Evolutionary conservation across 257 asterid genomes (phyloP).

Genomic region (Eucommia ulmoides): DNA sequence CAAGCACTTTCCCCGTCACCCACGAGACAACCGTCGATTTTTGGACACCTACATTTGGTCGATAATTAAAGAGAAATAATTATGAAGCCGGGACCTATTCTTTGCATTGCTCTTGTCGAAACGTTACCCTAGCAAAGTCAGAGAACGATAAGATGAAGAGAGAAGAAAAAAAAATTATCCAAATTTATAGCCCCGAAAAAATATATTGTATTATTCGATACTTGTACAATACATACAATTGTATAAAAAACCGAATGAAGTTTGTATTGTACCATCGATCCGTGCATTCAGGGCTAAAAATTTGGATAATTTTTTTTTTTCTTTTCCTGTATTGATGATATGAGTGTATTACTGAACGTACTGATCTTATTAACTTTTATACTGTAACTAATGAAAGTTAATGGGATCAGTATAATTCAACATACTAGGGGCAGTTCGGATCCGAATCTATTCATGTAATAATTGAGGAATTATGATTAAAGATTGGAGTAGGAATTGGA

Average conservation of each 20-base stretch:
- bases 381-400: slow-evolving; percentile 42
- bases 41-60: slow-evolving; percentile 89
- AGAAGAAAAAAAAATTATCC: slow-evolving; percentile 2
- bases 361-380: slow-evolving; percentile 7
- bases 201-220: background rate
- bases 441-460: slow-evolving; percentile 32
- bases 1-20: slow-evolving; percentile 79
- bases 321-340: background rate
- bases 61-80: slow-evolving; percentile 44
- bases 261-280: no score
- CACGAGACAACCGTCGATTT: slow-evolving; percentile 69
- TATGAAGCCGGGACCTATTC: background rate
- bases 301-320: no score
- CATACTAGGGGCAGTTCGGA: slow-evolving; percentile 33
- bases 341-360: slow-evolving; percentile 5
- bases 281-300: background rate
- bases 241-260: no score
- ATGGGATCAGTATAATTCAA: no score
- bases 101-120: background rate
- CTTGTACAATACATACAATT: background rate
- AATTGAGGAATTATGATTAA: slow-evolving; percentile 46
- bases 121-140: slow-evolving; percentile 16
- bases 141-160: slow-evolving; percentile 7
- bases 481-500: no score
- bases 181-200: background rate